These are phyloP conservation scores for Solanum stenotomum DNA, from an alignment of 257 asterid genomes.

Conservation along the genomic window DNA sequence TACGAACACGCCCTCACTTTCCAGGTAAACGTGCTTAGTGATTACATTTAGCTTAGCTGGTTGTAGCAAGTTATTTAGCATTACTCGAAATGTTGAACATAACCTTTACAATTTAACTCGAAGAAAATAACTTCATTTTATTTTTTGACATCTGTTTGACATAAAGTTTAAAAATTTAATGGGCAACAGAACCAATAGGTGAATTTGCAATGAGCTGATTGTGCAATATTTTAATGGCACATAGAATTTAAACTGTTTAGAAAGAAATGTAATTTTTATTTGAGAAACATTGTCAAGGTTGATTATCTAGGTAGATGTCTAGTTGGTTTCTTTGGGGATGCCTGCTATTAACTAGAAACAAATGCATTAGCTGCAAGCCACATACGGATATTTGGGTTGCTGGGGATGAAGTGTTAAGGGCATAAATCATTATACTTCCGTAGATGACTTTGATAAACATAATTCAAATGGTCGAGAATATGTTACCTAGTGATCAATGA, in stretches of 20 bases:
- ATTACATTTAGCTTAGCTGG: not conserved
- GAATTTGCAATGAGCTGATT: not conserved
- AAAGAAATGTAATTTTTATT: not conserved
- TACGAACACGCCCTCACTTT: slow-evolving; percentile 49
- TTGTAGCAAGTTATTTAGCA: not conserved
- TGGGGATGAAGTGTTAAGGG: not conserved
- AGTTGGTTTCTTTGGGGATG: not conserved
- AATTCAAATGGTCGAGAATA: not conserved
- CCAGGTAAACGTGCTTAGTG: slow-evolving; percentile 37
- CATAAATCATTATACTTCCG: not conserved
- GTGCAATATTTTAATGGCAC: not conserved
- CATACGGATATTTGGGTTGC: not conserved
- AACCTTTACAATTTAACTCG: not conserved
- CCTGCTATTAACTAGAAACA: not conserved
- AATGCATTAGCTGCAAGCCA: not conserved
- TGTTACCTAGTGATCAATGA: not conserved
- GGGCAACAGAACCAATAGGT: not conserved
- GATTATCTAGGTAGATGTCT: not conserved
- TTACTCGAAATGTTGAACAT: not conserved
- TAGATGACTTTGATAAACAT: not conserved
- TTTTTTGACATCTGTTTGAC: not conserved
- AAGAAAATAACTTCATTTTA: not conserved
- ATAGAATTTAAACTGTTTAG: not conserved
- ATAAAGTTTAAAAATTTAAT: not conserved
- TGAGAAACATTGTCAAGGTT: not conserved